Conservation (phyloP, 2,329 filamentous ascomycete species). For the Colletotrichum sp. region DNA sequence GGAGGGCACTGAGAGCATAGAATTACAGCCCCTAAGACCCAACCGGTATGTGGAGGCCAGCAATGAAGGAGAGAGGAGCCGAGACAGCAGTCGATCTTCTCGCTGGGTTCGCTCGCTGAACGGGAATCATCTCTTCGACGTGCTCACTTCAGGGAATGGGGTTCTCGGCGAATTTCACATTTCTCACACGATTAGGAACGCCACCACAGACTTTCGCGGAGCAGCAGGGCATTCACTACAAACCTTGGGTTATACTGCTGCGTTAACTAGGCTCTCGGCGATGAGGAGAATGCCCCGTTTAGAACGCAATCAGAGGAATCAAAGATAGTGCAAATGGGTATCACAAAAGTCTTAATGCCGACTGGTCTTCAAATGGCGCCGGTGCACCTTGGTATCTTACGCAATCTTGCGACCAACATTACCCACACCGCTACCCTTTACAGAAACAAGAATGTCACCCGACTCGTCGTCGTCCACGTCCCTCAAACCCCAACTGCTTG, state of each 20-base stretch:
- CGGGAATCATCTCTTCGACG: conserved; percentile 48
- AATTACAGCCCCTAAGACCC: conserved; percentile 42
- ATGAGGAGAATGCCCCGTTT: conserved; percentile 19
- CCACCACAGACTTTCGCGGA: conserved; percentile 50
- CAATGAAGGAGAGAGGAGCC: not conserved
- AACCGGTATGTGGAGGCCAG: conserved; percentile 2
- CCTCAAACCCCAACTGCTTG: conserved; percentile 87
- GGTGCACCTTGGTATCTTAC: conserved; percentile 34
- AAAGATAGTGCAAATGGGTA: conserved; percentile 8
- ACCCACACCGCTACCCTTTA: conserved; percentile 91
- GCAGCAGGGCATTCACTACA: conserved; percentile 58
- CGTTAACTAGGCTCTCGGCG: conserved; percentile 44
- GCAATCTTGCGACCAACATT: conserved; percentile 93
- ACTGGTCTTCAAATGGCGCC: conserved; percentile 20
- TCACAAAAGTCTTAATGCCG: not conserved
- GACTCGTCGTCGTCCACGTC: conserved; percentile 72
- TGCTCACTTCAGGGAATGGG: conserved; percentile 60
- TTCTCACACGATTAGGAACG: conserved; percentile 51
- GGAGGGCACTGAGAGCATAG: conserved; percentile 49
- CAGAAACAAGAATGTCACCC: conserved; percentile 81
- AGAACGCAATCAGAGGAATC: conserved; percentile 18
- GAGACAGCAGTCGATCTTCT: conserved; percentile 24
- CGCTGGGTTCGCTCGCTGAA: conserved; percentile 7
- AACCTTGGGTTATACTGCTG: conserved; percentile 59
- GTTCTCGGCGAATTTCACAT: conserved; percentile 60